Evolutionary conservation across 2,329 filamentous ascomycete species (phyloP).

Genomic region (Aspergillus fructus): DNA sequence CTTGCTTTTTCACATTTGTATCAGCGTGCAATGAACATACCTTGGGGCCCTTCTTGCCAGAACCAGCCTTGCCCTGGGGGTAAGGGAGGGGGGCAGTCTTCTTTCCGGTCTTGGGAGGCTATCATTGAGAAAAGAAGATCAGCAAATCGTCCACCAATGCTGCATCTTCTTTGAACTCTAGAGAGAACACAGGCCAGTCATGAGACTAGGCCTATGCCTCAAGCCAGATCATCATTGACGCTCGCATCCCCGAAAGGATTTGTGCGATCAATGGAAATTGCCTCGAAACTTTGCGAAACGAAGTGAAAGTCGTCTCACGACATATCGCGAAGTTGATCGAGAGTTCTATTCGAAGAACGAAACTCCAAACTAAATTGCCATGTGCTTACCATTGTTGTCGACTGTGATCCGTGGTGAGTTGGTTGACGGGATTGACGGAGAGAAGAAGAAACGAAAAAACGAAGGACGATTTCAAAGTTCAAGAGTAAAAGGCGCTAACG

Average conservation of each 20-base stretch:
- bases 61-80: slow-evolving; percentile 85
- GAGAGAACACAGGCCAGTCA: slow-evolving; percentile 59
- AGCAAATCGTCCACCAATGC: slow-evolving; percentile 74
- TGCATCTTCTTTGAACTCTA: slow-evolving; percentile 90
- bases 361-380: slow-evolving; percentile 41
- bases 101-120: slow-evolving; percentile 98
- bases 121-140: slow-evolving; percentile 99
- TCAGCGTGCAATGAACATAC: slow-evolving; percentile 56
- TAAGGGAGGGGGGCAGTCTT: slow-evolving; percentile 97
- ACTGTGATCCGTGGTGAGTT: slow-evolving; percentile 51
- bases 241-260: slow-evolving; percentile 32
- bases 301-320: slow-evolving; percentile 31
- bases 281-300: slow-evolving; percentile 28
- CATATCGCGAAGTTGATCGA: slow-evolving; percentile 42
- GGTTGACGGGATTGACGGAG: slow-evolving; percentile 46
- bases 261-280: slow-evolving; percentile 38
- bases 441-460: slow-evolving; percentile 27
- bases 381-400: slow-evolving; percentile 63
- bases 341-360: slow-evolving; percentile 30
- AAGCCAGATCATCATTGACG: slow-evolving; percentile 53
- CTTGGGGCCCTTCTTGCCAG: slow-evolving; percentile 92
- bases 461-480: slow-evolving; percentile 14
- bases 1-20: neutral
- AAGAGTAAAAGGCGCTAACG: slow-evolving; percentile 24
- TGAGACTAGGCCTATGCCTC: slow-evolving; percentile 52